phyloP scores from a whole-genome alignment of 805 yeast species.

The Wickerhamiella qilinensis region DNA sequence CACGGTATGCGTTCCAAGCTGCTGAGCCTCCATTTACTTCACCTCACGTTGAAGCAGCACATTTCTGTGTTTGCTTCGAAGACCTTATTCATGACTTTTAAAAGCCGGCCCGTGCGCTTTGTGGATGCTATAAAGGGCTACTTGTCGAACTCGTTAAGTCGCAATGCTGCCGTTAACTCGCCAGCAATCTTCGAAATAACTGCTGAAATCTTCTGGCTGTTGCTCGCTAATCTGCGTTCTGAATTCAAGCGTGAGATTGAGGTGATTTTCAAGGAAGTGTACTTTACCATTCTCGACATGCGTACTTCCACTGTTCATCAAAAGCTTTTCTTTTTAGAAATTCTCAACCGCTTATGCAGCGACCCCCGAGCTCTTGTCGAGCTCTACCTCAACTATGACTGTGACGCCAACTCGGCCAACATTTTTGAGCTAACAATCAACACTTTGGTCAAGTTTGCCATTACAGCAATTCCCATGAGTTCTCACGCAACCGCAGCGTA shows the following conservation, averaged over 20 bases:
- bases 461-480: conserved; percentile 57
- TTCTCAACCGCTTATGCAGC: conserved; percentile 67
- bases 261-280: conserved; percentile 81
- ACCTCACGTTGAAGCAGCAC: conserved; percentile 71
- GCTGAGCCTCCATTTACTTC: conserved; percentile 73
- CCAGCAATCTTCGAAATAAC: conserved; percentile 87
- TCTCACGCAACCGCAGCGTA: conserved; percentile 46
- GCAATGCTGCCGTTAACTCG: conserved; percentile 83
- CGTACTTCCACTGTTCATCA: conserved; percentile 85
- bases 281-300: conserved; percentile 87
- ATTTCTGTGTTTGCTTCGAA: conserved; percentile 55
- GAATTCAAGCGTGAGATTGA: conserved; percentile 90
- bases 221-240: conserved; percentile 65
- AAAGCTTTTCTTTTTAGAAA: conserved; percentile 66
- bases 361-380: conserved; percentile 88
- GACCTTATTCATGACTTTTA: conserved; percentile 19
- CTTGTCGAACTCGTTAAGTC: conserved; percentile 61
- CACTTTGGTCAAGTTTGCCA: conserved; percentile 54
- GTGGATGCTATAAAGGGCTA: conserved; percentile 74
- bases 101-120: conserved; percentile 32
- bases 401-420: conserved; percentile 62
- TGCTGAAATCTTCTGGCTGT: conserved; percentile 83
- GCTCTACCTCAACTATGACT: conserved; percentile 86
- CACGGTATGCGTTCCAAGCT: conserved; percentile 87
- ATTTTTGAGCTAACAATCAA: conserved; percentile 72